Conservation (phyloP, 306 rosid genomes). For the Pterocarpus santalinus region DNA sequence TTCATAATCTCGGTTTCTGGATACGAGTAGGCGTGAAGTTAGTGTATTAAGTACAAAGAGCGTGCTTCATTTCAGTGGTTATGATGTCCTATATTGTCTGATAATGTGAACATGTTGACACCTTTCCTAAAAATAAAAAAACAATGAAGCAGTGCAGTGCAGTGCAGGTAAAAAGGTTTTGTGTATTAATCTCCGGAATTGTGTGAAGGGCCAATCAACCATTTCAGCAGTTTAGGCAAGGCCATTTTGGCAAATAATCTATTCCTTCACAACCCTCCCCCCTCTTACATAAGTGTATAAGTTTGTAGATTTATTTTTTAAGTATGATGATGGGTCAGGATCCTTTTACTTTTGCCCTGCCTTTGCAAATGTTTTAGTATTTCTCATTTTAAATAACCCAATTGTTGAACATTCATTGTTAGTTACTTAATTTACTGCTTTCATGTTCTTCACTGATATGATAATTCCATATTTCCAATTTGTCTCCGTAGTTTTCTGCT, state of each 20-base stretch:
- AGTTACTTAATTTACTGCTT: conserved; percentile 30
- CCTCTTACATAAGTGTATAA: neutral
- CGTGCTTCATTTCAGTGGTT: conserved; percentile 1
- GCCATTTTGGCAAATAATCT: neutral
- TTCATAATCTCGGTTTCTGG: neutral
- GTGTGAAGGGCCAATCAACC: conserved; percentile 30
- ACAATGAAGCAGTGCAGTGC: conserved; percentile 1
- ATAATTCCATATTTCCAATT: conserved; percentile 29
- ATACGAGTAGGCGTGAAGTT: neutral
- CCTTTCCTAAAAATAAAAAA: neutral
- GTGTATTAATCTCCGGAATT: neutral
- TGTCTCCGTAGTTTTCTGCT: conserved; percentile 27
- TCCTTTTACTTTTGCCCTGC: conserved; percentile 5
- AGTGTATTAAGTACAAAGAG: conserved; percentile 13
- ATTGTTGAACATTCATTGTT: conserved; percentile 18
- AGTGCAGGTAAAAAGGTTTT: neutral
- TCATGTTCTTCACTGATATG: neutral
- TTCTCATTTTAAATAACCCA: conserved; percentile 38
- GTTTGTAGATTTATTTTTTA: conserved; percentile 22
- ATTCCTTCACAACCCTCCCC: neutral
- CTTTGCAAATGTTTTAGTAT: conserved; percentile 33
- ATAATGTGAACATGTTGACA: neutral
- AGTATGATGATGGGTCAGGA: conserved; percentile 36
- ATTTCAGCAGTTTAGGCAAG: conserved; percentile 21
- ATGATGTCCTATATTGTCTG: neutral